phyloP scores from a whole-genome alignment of 768 basidiomycete species.

The Leccinum boreale region DNA sequence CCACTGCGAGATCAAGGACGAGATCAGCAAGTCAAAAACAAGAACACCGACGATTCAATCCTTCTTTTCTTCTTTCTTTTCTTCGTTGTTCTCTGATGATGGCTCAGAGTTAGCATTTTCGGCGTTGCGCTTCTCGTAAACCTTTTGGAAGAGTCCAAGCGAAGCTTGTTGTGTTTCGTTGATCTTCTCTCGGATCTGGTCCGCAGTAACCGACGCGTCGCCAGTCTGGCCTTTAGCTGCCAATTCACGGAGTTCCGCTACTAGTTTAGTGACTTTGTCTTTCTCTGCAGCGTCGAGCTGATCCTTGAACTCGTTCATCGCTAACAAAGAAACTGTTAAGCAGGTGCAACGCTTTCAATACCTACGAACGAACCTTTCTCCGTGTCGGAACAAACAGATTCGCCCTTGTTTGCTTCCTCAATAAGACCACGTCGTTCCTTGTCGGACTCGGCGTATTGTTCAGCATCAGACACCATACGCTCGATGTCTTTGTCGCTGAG shows the following conservation, averaged over 20 bases:
- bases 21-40: background rate
- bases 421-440: constrained; percentile 85
- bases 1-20: constrained; percentile 12
- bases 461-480: constrained; percentile 93
- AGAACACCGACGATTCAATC: constrained; percentile 45
- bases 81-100: constrained; percentile 38
- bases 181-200: constrained; percentile 88
- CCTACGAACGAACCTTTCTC: constrained; percentile 71
- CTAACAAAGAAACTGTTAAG: constrained; percentile 35
- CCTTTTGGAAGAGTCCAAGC: constrained; percentile 96
- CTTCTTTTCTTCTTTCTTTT: constrained; percentile 90
- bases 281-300: constrained; percentile 90
- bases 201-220: constrained; percentile 77
- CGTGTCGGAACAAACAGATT: constrained; percentile 90
- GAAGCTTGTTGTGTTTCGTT: constrained; percentile 93
- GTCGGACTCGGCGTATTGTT: constrained; percentile 91
- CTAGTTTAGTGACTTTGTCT: constrained; percentile 88
- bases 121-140: constrained; percentile 88
- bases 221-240: constrained; percentile 87
- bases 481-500: constrained; percentile 96
- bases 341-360: background rate
- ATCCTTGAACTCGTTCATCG: constrained; percentile 97
- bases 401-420: constrained; percentile 95
- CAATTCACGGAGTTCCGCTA: constrained; percentile 85
- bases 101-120: constrained; percentile 45